Conservation (phyloP, 106 monocot genomes). For the Apostasia shenzhenica region DNA sequence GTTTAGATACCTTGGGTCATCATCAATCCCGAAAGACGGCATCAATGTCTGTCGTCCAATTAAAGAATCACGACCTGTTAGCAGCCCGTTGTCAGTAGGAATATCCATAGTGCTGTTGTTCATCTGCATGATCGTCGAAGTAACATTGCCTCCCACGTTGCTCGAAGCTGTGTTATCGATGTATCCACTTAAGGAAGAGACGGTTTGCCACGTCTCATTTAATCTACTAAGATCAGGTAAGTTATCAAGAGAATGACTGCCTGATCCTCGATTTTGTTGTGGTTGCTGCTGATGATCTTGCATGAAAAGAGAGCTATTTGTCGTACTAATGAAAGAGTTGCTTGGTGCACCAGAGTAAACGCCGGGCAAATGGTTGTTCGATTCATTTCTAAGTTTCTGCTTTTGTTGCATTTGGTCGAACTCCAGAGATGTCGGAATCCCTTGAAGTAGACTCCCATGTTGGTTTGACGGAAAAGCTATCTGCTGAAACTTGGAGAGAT, state of each 20-base stretch:
- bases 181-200: slow-evolving; percentile 16
- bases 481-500: slow-evolving; percentile 30
- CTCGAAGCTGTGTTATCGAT: slow-evolving; percentile 2
- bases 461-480: slow-evolving; percentile 15
- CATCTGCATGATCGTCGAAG: not conserved
- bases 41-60: slow-evolving; percentile 2
- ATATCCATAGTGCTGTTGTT: not conserved
- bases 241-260: slow-evolving; percentile 20
- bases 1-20: slow-evolving; percentile 13
- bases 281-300: slow-evolving; percentile 14
- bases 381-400: slow-evolving; percentile 18
- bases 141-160: slow-evolving; percentile 5
- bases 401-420: slow-evolving; percentile 25
- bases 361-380: slow-evolving; percentile 17
- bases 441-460: slow-evolving; percentile 25
- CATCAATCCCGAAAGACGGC: slow-evolving; percentile 3
- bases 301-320: slow-evolving; percentile 13
- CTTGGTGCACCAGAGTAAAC: slow-evolving; percentile 12
- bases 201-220: slow-evolving; percentile 27
- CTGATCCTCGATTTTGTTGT: slow-evolving; percentile 5
- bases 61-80: slow-evolving; percentile 6
- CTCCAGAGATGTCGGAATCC: slow-evolving; percentile 27
- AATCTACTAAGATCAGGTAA: slow-evolving; percentile 28
- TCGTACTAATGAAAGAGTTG: slow-evolving; percentile 12
- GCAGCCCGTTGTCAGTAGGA: slow-evolving; percentile 5